Base-by-base conservation (phyloP, 2,329 filamentous ascomycete genomes). In the Epichloe gansuensis region DNA sequence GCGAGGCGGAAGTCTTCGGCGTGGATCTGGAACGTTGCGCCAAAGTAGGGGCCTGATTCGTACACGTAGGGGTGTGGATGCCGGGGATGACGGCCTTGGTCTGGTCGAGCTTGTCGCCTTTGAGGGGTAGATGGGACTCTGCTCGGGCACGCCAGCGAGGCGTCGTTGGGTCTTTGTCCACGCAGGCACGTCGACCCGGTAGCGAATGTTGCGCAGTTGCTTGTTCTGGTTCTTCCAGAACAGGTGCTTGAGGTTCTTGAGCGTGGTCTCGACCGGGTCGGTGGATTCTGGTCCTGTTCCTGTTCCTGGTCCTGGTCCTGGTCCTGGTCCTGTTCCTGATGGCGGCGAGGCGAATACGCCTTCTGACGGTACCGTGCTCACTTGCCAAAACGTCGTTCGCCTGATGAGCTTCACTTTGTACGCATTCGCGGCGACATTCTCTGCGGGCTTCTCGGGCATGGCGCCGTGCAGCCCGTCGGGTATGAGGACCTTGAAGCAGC, bases 61-160 rank as follows among this genome's bases (percentile, higher is more conserved):
- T 70, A 70, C 3, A 70, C 68, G 49, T 70, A 70, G 2, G 68
- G 68, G 68, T 70, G 51, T 70, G 68, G 11, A 70, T 69, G 42
- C 68, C 68, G 1, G 68, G 68, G 5, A 70, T 69, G 37, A 69
- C 61, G 48, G 67, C 68, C 51, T 61, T 67, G 7, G 68, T 70
- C 39, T 58, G 52, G 52, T 70, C 66, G 42, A 70, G 57, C 45
- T 63, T 63, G 59, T 70, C 68, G 31, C 68, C 68, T 25, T 63
- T 63, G 28, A 70, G 52, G 8, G 68, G 68, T 70, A 63, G 28
- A 70, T 68, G 1, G 68, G 67, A 34, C 68, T 70, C 50, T 55
- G 56, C 47, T 63, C 61, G 4, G 68, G 68, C 6, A 70, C 68
- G 6, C 68, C 68, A 5, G 68, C 68, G 46, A 60, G 60, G 5